Evolutionary conservation across 192 early-diverging fungal species (phyloP).

Genomic region (Rhizoclosmatium globosum): DNA sequence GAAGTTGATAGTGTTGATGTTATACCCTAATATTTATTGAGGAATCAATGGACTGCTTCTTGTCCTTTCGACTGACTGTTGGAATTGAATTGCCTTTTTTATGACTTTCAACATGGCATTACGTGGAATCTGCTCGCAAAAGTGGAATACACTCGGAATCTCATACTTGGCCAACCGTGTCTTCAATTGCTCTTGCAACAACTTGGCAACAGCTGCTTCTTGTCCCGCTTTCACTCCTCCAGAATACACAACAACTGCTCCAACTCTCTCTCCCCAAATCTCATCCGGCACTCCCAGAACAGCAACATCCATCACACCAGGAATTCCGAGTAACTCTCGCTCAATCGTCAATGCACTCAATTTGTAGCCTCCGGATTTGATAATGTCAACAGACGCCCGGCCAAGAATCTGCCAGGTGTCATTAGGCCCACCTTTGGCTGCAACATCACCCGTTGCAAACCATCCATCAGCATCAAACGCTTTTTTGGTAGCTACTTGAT

Average conservation of each 20-base stretch:
- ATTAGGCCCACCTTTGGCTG: constrained; percentile 43
- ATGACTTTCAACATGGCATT: constrained; percentile 89
- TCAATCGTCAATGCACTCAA: constrained; percentile 87
- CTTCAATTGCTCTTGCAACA: constrained; percentile 62
- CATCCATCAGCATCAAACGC: constrained; percentile 70
- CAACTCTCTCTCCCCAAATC: constrained; percentile 82
- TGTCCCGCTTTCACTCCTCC: constrained; percentile 1
- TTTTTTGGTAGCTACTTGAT: constrained; percentile 73
- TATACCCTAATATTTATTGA: neutral
- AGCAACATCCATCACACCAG: constrained; percentile 69
- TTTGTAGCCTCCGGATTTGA: constrained; percentile 91
- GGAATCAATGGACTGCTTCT: neutral
- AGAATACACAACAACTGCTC: constrained; percentile 59
- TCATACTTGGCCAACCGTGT: constrained; percentile 79
- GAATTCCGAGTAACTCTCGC: constrained; percentile 67
- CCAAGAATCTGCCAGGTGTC: constrained; percentile 80
- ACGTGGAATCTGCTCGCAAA: constrained; percentile 70
- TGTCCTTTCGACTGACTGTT: neutral
- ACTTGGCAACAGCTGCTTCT: constrained; percentile 35
- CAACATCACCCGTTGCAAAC: constrained; percentile 86
- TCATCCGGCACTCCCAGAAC: constrained; percentile 77
- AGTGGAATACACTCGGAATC: constrained; percentile 63
- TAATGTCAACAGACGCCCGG: constrained; percentile 82
- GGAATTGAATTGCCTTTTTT: neutral
- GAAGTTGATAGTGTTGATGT: too few species aligned